Base-by-base conservation (phyloP, 805 yeast species). In the Saccharomycopsis microspora region DNA sequence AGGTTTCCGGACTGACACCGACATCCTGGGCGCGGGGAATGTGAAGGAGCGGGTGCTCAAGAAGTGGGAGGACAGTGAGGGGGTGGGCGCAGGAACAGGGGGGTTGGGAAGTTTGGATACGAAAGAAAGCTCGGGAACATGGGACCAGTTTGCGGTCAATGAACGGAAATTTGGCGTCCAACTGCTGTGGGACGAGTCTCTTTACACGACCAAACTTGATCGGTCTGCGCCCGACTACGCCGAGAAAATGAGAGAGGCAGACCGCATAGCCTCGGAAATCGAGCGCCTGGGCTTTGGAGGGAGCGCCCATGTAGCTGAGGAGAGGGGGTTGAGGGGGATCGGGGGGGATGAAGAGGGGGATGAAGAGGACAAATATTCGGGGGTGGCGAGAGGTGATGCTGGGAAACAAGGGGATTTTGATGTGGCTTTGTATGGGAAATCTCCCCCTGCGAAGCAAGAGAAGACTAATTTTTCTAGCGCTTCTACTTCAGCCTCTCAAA, bases 111-210 rank as follows among this genome's bases (percentile, higher is more conserved):
- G 36, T 8, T 8, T n/a, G 36, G 33, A 31, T 42, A 19, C 19
- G 19, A 19, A 19, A 19, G 19, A 19, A 19, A 6, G 52, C 50
- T 30, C 48, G 47, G 57, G 62, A 38, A 53, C 62, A 39, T 93
- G 97, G 97, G 96, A 93, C 65, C 98, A 93, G 67, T 93, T 93
- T 65, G 83, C 85, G 46, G 90, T 78, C n/a, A 93, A 93, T 64
- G 83, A 85, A 61, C 74, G 78, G 49, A 82, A 85, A 64, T 93
- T 93, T 63, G 97, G 97, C 37, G 82, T 93, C 43, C 81, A 76
- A 54, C 81, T 96, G 0, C 75, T 86, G 34, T 84, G 74, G 62
- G 83, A 84, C 57, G 94, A 85, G 62, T 75, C 74, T 57, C 66
- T 77, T 54, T 84, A 84, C 63, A 85, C 94, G 37, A 83, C 90